phyloP scores from a whole-genome alignment of 2,329 filamentous ascomycete species.

The Aureobasidium sp. region DNA sequence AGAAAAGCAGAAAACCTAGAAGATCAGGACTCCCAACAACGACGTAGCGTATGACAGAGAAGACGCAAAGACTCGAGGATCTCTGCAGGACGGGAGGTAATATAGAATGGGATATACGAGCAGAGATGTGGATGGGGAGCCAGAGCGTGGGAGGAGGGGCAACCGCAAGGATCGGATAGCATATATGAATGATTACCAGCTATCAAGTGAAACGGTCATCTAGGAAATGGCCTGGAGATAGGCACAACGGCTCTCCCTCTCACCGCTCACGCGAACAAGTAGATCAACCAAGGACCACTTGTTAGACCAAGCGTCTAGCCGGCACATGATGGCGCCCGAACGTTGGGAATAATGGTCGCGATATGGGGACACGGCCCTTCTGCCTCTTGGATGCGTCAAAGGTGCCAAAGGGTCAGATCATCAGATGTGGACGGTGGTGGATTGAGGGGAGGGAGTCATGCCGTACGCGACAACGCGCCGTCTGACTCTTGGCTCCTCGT shows the following conservation, averaged over 20 bases:
- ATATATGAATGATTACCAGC: conserved; percentile 11
- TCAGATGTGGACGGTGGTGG: conserved; percentile 1
- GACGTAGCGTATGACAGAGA: conserved; percentile 4
- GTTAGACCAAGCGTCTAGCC: conserved; percentile 13
- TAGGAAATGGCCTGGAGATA: conserved; percentile 11
- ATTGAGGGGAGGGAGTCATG: conserved; percentile 3
- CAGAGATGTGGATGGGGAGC: background rate
- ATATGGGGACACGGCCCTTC: conserved; percentile 9
- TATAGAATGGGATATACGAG: conserved; percentile 10
- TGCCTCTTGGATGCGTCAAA: background rate
- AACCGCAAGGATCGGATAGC: background rate
- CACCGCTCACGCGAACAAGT: conserved; percentile 11
- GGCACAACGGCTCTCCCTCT: conserved; percentile 10
- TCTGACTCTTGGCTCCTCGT: conserved; percentile 10
- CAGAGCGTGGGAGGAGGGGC: conserved; percentile 13
- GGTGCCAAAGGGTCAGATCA: background rate
- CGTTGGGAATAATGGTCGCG: conserved; percentile 10
- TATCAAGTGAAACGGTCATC: conserved; percentile 10
- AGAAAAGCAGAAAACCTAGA: background rate
- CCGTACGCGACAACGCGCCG: conserved; percentile 4
- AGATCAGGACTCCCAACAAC: conserved; percentile 5
- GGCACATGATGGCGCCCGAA: conserved; percentile 13
- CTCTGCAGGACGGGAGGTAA: background rate
- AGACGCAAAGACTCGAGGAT: background rate
- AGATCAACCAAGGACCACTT: conserved; percentile 6